Conservation (phyloP, 345 rosid species). For the Euphorbia peplus region DNA sequence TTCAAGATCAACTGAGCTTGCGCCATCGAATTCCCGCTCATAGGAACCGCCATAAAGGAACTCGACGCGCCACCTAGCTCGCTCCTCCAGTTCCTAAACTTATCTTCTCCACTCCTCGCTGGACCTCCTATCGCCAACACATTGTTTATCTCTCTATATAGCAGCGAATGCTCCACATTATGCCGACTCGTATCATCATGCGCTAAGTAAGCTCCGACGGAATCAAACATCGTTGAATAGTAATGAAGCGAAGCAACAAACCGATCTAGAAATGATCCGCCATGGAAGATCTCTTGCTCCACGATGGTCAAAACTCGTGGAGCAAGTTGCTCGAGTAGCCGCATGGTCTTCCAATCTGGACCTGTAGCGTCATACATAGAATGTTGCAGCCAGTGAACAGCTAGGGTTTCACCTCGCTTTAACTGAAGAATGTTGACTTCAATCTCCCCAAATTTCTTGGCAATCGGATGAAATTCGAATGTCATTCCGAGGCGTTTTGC, state of each 20-base stretch:
- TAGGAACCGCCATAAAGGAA: constrained; percentile 42
- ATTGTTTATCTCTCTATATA: constrained; percentile 56
- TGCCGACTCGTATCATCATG: constrained; percentile 44
- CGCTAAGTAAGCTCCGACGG: constrained; percentile 43
- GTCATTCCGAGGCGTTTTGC: constrained; percentile 57
- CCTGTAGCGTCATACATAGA: constrained; percentile 58
- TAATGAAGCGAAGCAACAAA: constrained; percentile 63
- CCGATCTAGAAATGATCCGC: constrained; percentile 58
- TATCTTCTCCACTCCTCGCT: constrained; percentile 63
- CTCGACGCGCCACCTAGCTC: constrained; percentile 29
- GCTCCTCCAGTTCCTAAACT: constrained; percentile 48
- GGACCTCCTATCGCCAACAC: constrained; percentile 69
- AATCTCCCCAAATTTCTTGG: constrained; percentile 52
- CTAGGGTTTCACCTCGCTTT: constrained; percentile 44
- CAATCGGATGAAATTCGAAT: constrained; percentile 63
- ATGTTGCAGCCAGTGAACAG: constrained; percentile 70
- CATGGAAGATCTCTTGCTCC: constrained; percentile 55
- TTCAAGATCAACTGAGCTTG: constrained; percentile 65
- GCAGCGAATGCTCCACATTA: constrained; percentile 46
- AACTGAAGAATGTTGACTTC: constrained; percentile 33
- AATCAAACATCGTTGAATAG: constrained; percentile 60
- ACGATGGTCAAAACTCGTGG: constrained; percentile 54
- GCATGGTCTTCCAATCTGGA: constrained; percentile 54
- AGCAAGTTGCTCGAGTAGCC: constrained; percentile 41
- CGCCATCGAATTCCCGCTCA: constrained; percentile 64